Evolutionary conservation across 768 basidiomycete species (phyloP).

Genomic region (Leccinellum albellum): DNA sequence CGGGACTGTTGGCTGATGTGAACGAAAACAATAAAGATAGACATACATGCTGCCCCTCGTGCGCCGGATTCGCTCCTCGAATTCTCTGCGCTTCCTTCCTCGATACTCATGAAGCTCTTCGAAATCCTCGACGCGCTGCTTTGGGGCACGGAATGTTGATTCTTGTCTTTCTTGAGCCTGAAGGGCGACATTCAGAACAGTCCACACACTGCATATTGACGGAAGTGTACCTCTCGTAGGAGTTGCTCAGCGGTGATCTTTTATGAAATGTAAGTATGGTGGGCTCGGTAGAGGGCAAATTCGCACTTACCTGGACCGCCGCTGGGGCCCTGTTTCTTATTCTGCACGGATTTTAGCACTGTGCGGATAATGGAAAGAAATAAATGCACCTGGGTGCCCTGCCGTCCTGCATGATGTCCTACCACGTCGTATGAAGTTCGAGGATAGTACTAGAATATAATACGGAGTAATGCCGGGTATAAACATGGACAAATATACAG

Average conservation of each 20-base stretch:
- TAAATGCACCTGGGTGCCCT: slow-evolving; percentile 64
- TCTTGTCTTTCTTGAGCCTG: slow-evolving; percentile 98
- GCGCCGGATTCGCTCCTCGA: slow-evolving; percentile 82
- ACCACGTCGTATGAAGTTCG: neutral
- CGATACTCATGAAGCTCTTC: slow-evolving; percentile 89
- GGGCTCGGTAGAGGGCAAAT: neutral
- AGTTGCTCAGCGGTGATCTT: slow-evolving; percentile 99
- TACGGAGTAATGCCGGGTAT: neutral
- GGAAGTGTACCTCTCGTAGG: slow-evolving; percentile 71
- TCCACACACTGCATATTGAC: neutral
- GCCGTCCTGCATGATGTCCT: slow-evolving; percentile 66
- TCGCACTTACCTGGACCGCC: slow-evolving; percentile 70
- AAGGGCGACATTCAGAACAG: neutral
- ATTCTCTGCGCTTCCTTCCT: slow-evolving; percentile 89
- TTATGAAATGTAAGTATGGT: slow-evolving; percentile 14
- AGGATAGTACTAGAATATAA: neutral
- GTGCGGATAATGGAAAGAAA: slow-evolving; percentile 2
- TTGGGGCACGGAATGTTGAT: slow-evolving; percentile 84
- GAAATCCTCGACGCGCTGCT: slow-evolving; percentile 94
- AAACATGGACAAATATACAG: slow-evolving; percentile 19
- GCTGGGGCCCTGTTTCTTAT: slow-evolving; percentile 97
- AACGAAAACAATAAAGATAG: neutral
- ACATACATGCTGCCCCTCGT: slow-evolving; percentile 78
- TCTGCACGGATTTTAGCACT: slow-evolving; percentile 34
- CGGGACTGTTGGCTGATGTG: neutral